These are phyloP conservation scores for Ceratobasidium sp. DNA, from an alignment of 1,284 basidiomycete species.

Conservation along the genomic window DNA sequence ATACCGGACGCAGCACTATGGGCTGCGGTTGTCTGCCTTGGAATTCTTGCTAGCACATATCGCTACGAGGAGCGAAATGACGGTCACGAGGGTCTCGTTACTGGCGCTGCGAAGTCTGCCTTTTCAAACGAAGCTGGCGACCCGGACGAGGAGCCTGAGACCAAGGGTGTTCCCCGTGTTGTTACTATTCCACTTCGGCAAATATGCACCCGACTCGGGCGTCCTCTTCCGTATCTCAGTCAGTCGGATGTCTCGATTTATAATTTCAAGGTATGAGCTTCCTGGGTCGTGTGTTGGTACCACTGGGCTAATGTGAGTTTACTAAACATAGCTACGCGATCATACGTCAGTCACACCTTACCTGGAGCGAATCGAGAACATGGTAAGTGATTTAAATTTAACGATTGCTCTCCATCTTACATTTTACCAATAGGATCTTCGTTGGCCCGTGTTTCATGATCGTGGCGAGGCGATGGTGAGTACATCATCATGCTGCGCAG, in stretches of 20 bases:
- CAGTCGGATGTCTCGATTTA: conserved; percentile 41
- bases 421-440: conserved; percentile 24
- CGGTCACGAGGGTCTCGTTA: conserved; percentile 39
- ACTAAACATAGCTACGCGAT: conserved; percentile 27
- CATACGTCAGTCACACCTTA: conserved; percentile 36
- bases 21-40: conserved; percentile 41
- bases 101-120: background rate
- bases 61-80: conserved; percentile 40
- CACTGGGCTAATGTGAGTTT: background rate
- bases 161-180: conserved; percentile 28
- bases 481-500: background rate
- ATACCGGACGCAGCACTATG: conserved; percentile 41
- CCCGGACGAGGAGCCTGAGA: conserved; percentile 39
- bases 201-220: conserved; percentile 36
- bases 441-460: conserved; percentile 41
- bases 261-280: conserved; percentile 37
- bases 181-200: conserved; percentile 36
- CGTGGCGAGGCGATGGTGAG: conserved; percentile 40
- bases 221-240: conserved; percentile 39
- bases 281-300: background rate
- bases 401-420: background rate
- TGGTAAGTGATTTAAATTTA: conserved; percentile 4
- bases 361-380: conserved; percentile 27
- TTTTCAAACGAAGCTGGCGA: conserved; percentile 30
- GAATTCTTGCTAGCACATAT: conserved; percentile 36